Evolutionary conservation across 495 filamentous ascomycete genomes (phyloP), one percentile per base, ranked within the genome.

Genomic region (Penicillium manginii): DNA sequence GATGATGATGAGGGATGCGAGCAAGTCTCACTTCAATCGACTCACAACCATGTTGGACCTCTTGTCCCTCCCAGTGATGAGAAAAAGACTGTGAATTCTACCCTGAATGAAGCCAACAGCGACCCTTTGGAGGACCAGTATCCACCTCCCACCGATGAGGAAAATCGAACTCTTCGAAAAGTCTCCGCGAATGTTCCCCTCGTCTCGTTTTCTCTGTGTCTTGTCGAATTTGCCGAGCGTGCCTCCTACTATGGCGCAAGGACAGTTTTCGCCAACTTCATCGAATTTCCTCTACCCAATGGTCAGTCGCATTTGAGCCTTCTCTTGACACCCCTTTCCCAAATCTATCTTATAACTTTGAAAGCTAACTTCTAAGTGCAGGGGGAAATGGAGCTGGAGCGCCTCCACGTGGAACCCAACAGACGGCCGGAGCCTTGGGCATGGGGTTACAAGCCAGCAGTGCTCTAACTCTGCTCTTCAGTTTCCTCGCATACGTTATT

Each of bases 381-480:
- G 83, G 78, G 57, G 86, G 86, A 31, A 87, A 87, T 65, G 86
- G 86, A 35, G 81, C 73, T 21, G 86, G 86, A 59, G 84, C 85
- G 0, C 84, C 85, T 33, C 77, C 84, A 2, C 65, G 72, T 15
- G 83, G 79, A 7, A 77, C 76, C 0, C 70, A 86, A 58, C 71
- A 81, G 48, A 84, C 82, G 0, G 81, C 85, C 4, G 84, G 84
- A 49, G 85, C 84, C 1, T 61, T 87, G 29, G 81, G 81, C 26
- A 82, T 80, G 69, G 85, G 87, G 18, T 74, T 82, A 1, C 81
- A 84, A 42, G 81, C 79, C 15, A 77, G 83, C 46, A 84, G 83
- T n/a, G 85, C 81, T 19, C 70, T 90, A 19, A 75, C 75, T 18
- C 78, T 85, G 54, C 82, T 85, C 8, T 88, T 88, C 72, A 69